Base-by-base conservation (phyloP, 441 rosid species). In the Pelargonium citronellum region DNA sequence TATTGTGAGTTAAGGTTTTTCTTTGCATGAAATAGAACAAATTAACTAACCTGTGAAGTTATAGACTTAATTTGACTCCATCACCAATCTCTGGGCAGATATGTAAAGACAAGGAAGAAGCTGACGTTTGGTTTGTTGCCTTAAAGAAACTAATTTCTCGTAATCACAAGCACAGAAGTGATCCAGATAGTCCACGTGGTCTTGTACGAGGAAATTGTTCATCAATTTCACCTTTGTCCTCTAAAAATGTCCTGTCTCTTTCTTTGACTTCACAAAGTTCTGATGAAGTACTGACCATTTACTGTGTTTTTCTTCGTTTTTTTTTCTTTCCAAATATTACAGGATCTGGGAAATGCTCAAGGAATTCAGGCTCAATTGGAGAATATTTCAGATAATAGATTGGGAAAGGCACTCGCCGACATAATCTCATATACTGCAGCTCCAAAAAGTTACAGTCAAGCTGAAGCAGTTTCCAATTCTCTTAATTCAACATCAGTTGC, bases 101-200 rank as follows among this genome's bases (percentile, higher is more conserved):
- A 49, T 93, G 98, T 85, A 93, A 93, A 79, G 97, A 93, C 78
- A 93, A 93, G 83, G 96, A 91, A 79, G 98, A 93, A 84, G 96
- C 98, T 64, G 97, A 93, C 85, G 89, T 86, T 72, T 94, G 97
- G 99, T 90, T 94, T 86, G 90, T 90, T 78, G 99, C 96, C 76
- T 86, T 94, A 69, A 94, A 91, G 88, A 87, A 97, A 73, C 81
- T 94, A 70, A 82, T 94, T 78, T 86, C 95, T 15, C 92, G 92
- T 58, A 71, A 86, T 74, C 93, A 86, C 78, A 87, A 85, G 43
- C 79, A 87, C 69, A 94, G 80, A 76, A 83, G 89, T 61, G 99
- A 82, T 87, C 92, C 92, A 76, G 90, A 84, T 74, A 94, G 99
- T 77, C 99, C 99, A 15, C 80, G 88, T 76, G 83, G 91, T 67